These are phyloP conservation scores for Mycogone perniciosa DNA, from an alignment of 2,329 filamentous ascomycete genomes.

Conservation along the genomic window DNA sequence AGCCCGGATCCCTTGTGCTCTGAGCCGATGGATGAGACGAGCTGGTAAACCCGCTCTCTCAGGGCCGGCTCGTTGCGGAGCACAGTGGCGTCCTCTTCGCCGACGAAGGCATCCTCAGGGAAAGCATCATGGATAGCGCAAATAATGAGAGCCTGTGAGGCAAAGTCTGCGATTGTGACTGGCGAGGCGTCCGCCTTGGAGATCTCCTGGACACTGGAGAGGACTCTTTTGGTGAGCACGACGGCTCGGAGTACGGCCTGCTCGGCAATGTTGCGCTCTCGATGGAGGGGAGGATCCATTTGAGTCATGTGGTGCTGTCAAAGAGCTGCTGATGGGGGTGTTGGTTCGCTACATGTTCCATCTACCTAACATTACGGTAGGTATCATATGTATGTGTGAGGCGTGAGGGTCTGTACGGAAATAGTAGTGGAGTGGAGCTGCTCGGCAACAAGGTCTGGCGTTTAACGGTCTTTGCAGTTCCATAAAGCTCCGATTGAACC, in stretches of 20 bases:
- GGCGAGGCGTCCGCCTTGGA: conserved; percentile 53
- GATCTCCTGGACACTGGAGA: conserved; percentile 39
- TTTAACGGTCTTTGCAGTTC: no score
- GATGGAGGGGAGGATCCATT: conserved; percentile 21
- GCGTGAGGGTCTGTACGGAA: no score
- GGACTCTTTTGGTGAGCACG: conserved; percentile 46
- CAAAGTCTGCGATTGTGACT: conserved; percentile 59
- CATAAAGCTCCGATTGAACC: no score
- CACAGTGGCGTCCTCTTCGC: conserved; percentile 52
- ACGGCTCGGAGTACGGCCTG: conserved; percentile 49
- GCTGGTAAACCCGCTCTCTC: conserved; percentile 47
- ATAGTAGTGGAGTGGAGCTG: no score
- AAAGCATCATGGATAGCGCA: conserved; percentile 47
- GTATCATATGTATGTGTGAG: background rate
- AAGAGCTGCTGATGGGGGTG: background rate
- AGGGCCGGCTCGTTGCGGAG: conserved; percentile 44
- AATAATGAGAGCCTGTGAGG: conserved; percentile 56
- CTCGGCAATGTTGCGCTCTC: conserved; percentile 29
- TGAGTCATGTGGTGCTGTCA: background rate
- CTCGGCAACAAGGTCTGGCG: no score
- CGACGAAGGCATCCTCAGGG: conserved; percentile 51
- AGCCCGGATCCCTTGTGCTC: conserved; percentile 20
- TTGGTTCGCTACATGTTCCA: background rate
- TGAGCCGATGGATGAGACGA: conserved; percentile 34
- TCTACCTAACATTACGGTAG: background rate